Base-by-base conservation (phyloP, 2,329 filamentous ascomycete genomes). In the Clarireedia hainanense region DNA sequence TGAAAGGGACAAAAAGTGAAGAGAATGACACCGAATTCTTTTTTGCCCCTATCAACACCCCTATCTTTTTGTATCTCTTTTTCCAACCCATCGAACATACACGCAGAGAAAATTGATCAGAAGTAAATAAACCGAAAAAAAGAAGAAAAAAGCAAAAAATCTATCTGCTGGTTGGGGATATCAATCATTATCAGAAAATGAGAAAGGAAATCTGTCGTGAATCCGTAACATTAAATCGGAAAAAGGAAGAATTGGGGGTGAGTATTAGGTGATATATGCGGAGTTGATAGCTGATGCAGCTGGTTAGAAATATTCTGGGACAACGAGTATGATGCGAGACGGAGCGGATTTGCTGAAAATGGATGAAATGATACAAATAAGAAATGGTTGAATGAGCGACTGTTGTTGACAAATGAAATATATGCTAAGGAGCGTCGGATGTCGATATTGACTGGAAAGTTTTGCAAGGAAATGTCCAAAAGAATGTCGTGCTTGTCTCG, bases 371-470 rank as follows among this genome's bases (percentile, higher is more conserved):
- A 37, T 43, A 10, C 37, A 37, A 69, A 64, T 20, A 20, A 2
- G 64, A 68, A 64, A 69, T 70, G 57, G 70, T 68, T 47, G 68
- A 70, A 60, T 58, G 69, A 58, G 57, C 43, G 50, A 51, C 50
- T 43, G 20, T 50, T 39, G 24, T 26, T 51, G 58, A 61, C 58
- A 53, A 63, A 65, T 56, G 61, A 67, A 64, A 67, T 34, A 34
- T 34, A 60, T 60, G 59, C 52, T 61, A 70, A 66, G 42, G 67
- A 70, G 61, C 61, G 69, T 68, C n/a, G 61, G 61, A 52, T 59
- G 60, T 60, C 61, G 58, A 60, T 62, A 52, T 61, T 55, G 63
- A 65, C 64, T 26, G 40, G 15, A 48, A 43, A 24, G 14, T 34
- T 34, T 43, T 54, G 23, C 50, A 48, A 51, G 23, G 27, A 65